Percentiles rank a stretch among this genome's conserved stretches.
Conservation (phyloP, 345 rosid species). For the Populus alba region DNA sequence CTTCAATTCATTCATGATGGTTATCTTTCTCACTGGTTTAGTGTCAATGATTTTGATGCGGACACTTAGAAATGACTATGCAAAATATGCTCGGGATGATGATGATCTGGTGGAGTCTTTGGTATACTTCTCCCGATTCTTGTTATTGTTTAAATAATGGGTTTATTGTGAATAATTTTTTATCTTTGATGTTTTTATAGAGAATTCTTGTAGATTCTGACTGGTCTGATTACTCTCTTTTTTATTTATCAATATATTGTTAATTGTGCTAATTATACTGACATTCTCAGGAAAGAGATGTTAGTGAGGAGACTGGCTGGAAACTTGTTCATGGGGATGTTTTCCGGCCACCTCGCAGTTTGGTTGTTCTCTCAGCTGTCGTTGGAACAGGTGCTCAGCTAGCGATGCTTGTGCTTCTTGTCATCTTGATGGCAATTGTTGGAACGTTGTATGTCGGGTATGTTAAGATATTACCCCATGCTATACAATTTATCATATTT, state of each 20-base stretch:
- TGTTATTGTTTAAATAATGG: not conserved
- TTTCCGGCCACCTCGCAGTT: constrained; percentile 67
- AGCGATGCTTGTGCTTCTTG: constrained; percentile 85
- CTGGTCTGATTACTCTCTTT: not conserved
- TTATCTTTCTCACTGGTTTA: constrained; percentile 92
- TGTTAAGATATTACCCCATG: constrained; percentile 24
- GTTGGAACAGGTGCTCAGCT: constrained; percentile 98
- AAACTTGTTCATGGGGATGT: constrained; percentile 98
- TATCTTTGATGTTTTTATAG: not conserved
- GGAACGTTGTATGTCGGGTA: constrained; percentile 92
- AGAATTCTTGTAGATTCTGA: not conserved
- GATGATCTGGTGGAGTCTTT: constrained; percentile 90
- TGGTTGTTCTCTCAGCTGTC: constrained; percentile 79
- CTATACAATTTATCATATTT: not conserved
- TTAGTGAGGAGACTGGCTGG: constrained; percentile 97
- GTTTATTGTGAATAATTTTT: not conserved
- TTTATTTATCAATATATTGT: not conserved
- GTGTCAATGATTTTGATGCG: constrained; percentile 98
- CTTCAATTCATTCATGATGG: constrained; percentile 98
- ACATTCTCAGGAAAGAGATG: constrained; percentile 78
- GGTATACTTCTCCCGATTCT: constrained; percentile 42
- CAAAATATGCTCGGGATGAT: constrained; percentile 94
- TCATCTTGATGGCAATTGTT: constrained; percentile 82
- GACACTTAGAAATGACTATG: constrained; percentile 91
- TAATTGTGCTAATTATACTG: constrained; percentile 3